Percentiles rank a stretch among this genome's conserved stretches.
phyloP scores from a whole-genome alignment of 129 eudicot genomes.

The Tagetes patula region DNA sequence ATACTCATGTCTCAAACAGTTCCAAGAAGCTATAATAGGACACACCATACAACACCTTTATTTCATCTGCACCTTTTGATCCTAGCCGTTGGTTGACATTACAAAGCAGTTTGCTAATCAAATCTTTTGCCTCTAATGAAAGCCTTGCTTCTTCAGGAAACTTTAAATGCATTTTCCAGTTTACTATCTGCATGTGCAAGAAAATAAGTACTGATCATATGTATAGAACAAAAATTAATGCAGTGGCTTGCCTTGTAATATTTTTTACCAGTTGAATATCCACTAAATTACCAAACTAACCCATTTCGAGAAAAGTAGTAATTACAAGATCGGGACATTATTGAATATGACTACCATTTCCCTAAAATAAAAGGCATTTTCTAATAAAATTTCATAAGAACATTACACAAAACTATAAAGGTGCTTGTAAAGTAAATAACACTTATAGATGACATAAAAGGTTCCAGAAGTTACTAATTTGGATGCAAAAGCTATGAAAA shows the following conservation, averaged over 20 bases:
- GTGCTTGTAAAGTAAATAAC: not conserved
- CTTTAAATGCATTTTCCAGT: constrained; percentile 92
- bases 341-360: not conserved
- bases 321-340: not conserved
- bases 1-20: constrained; percentile 15
- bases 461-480: not conserved
- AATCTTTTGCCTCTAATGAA: constrained; percentile 83
- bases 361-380: not conserved
- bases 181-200: constrained; percentile 61
- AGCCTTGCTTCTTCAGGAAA: constrained; percentile 94
- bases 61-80: constrained; percentile 91
- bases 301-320: not conserved
- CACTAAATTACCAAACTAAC: not conserved
- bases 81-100: constrained; percentile 87
- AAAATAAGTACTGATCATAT: constrained; percentile 8
- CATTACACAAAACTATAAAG: constrained; percentile 1
- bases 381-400: not conserved
- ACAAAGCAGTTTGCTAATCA: constrained; percentile 82
- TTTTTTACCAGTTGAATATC: not conserved
- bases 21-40: constrained; percentile 43
- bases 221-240: not conserved
- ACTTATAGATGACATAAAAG: not conserved
- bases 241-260: not conserved
- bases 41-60: constrained; percentile 91
- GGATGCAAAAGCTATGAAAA: constrained; percentile 7